phyloP scores from a whole-genome alignment of 2,329 filamentous ascomycete species.

The Ceratocystiopsis sp. region DNA sequence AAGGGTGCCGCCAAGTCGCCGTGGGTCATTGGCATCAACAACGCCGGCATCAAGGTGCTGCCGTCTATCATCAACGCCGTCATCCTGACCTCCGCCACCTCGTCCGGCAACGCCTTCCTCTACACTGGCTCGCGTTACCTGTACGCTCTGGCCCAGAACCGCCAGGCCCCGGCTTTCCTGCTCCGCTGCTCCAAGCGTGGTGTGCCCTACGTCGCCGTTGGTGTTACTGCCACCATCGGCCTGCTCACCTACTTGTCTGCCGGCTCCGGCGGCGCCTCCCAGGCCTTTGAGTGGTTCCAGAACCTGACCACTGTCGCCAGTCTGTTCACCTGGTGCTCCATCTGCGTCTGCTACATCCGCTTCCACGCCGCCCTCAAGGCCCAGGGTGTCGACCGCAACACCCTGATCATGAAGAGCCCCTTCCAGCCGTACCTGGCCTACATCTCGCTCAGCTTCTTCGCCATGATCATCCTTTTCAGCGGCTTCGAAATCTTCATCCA shows the following conservation, averaged over 20 bases:
- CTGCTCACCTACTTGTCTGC: constrained; percentile 55
- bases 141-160: constrained; percentile 41
- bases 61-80: constrained; percentile 47
- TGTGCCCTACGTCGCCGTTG: constrained; percentile 22
- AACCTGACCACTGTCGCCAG: constrained; percentile 44
- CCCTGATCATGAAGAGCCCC: constrained; percentile 46
- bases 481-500: constrained; percentile 59
- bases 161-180: constrained; percentile 40
- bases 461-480: constrained; percentile 55
- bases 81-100: constrained; percentile 40
- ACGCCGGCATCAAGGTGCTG: constrained; percentile 43
- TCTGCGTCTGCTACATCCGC: constrained; percentile 50
- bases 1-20: constrained; percentile 39
- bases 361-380: constrained; percentile 49
- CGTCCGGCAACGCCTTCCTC: constrained; percentile 43
- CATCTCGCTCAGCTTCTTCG: constrained; percentile 41
- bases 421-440: constrained; percentile 54
- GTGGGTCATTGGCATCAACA: constrained; percentile 50
- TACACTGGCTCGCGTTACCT: constrained; percentile 41
- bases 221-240: constrained; percentile 38
- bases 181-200: constrained; percentile 36
- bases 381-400: constrained; percentile 47
- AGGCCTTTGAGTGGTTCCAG: constrained; percentile 14
- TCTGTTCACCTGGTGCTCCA: constrained; percentile 50
- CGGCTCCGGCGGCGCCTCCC: constrained; percentile 39